These are phyloP conservation scores for Purshia tridentata DNA, from an alignment of 306 rosid species.

Conservation along the genomic window DNA sequence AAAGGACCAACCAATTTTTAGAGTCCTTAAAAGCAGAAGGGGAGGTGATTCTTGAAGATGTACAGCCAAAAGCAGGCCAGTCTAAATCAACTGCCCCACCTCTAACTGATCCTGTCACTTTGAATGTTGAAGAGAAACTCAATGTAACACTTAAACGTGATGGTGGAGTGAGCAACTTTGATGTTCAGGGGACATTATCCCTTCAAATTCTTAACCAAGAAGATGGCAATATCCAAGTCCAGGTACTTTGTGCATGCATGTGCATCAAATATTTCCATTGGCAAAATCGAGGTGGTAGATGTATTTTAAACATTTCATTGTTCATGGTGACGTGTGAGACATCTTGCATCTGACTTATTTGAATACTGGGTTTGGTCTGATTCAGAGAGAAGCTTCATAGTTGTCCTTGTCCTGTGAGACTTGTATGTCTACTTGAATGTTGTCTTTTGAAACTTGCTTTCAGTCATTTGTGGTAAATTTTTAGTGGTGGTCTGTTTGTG, in stretches of 20 bases:
- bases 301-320: not conserved
- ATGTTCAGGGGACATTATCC: slow-evolving; percentile 85
- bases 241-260: slow-evolving; percentile 39
- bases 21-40: slow-evolving; percentile 97
- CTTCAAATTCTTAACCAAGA: slow-evolving; percentile 93
- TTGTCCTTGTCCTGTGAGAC: not conserved
- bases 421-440: not conserved
- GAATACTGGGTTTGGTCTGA: not conserved
- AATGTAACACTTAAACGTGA: slow-evolving; percentile 86
- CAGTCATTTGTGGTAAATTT: not conserved
- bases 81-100: slow-evolving; percentile 71
- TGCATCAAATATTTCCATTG: not conserved
- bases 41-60: slow-evolving; percentile 88
- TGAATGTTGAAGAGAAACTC: slow-evolving; percentile 91
- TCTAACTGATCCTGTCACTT: slow-evolving; percentile 84
- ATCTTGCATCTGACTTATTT: not conserved
- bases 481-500: not conserved
- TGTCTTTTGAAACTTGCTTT: not conserved
- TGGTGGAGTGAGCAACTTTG: slow-evolving; percentile 91
- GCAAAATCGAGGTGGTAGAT: not conserved
- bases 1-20: slow-evolving; percentile 80
- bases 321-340: not conserved
- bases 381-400: not conserved
- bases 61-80: slow-evolving; percentile 68
- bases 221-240: slow-evolving; percentile 85